Evolutionary conservation across 192 early-diverging fungal genomes (phyloP), one percentile per base, ranked within the genome.

Genomic region (Entrophospora sp.): DNA sequence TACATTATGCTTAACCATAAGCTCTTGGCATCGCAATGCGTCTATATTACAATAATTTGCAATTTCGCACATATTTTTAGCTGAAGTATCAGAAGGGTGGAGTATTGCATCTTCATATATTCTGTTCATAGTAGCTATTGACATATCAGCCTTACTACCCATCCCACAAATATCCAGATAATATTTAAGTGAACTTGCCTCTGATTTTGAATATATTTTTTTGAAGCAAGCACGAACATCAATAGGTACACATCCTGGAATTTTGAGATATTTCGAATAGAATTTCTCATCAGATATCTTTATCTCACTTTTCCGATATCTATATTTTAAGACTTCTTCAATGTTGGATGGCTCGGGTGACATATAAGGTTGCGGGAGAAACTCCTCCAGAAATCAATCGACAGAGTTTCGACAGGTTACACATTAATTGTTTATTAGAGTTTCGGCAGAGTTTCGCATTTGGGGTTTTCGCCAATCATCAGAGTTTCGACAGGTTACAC

Each of bases 1-100:
- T 59, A 25, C 57, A 40, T 59, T 59, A 36, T 27, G 57, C 60
- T 61, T 45, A n/a, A 61, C 40, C 60, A 61, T 61, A 30, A 61
- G 31, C 40, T 28, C 1, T 28, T 43, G 40, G n/a, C 40, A 61
- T 5, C 60, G 22, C 22, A 61, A 7, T 30, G 60, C 16, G 28
- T 59, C 57, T 6, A 59, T 59, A 59, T 38, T 40, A 36, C 57
- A 59, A 59, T 59, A 59, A 38, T 59, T 13, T 6, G 57, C 57
- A 7, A 59, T 35, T 59, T 59, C 34, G 25, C 12, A 24, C 57
- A 59, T 59, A 13, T 59, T 13, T 5, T 59, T 24, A 59, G 36
- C 57, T 24, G 34, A 30, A 30, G 52, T 55, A 27, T 3, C 30
- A 34, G 25, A 30, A 18, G 48, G 13, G 13, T 51, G 16, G 13